Base-by-base conservation (phyloP, 257 asterid species). In the Plantago ovata region DNA sequence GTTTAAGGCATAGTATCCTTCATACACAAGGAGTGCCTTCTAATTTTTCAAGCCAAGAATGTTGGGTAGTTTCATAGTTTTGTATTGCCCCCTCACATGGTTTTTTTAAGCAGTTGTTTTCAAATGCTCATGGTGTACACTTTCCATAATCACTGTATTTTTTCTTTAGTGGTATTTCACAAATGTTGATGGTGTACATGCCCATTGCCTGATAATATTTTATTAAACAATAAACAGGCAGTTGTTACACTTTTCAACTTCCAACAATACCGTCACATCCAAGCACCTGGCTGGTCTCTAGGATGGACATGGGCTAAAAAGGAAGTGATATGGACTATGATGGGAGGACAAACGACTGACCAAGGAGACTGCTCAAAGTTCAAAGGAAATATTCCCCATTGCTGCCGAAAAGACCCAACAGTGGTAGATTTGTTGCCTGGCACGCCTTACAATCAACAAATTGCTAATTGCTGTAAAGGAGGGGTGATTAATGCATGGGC, bases 331-430 rank as follows among this genome's bases (percentile, higher is more conserved):
- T 76, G 80, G 85, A 20, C 11, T n/a, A 69, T 69, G 69, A 9
- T 13, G 1, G 85, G 85, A 13, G 72, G 68, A 48, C 82, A 67
- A 66, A 56, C 82, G 43, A 76, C 70, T 3, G 82, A 73, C 9
- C 78, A 76, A 76, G 78, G 80, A 49, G 82, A 76, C 32, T 79
- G 82, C 56, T 73, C 82, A n/a, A 70, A 44, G 32, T 79, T 70
- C 60, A 79, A 76, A 60, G 69, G 47, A 5, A 56, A 3, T 14
- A 36, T 52, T 22, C 57, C 57, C 10, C 41, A 52, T 14, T 20
- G 41, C 40, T 52, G 57, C 23, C n/a, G 3, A 5, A 52, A 23
- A 24, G 23, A 3, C 6, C 57, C 57, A 13, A 24, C 11, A 52
- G 39, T 52, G 18, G 56, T 51, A 0, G 56, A 51, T 13, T 51